Percentiles rank a stretch among this genome's conserved stretches.
phyloP scores from a whole-genome alignment of 2,329 filamentous ascomycete genomes.

The Verticillium tricorpus region DNA sequence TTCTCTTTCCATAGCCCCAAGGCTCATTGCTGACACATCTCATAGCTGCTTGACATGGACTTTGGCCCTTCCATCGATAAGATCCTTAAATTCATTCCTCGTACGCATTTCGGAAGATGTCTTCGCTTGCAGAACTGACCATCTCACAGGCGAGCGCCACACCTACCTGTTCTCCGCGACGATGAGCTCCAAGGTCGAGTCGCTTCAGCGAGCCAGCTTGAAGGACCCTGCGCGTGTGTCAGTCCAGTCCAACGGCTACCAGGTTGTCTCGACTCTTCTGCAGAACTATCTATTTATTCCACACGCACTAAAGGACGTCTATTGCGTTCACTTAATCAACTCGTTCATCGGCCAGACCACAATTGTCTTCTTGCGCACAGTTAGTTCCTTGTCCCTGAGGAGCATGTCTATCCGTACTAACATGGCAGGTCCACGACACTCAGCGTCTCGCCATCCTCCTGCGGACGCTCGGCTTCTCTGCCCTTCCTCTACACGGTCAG shows the following conservation, averaged over 20 bases:
- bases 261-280: slow-evolving; percentile 83
- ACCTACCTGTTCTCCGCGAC: slow-evolving; percentile 71
- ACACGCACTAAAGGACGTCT: slow-evolving; percentile 82
- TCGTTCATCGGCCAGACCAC: slow-evolving; percentile 81
- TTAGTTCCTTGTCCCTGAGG: slow-evolving; percentile 28
- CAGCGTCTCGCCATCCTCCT: slow-evolving; percentile 81
- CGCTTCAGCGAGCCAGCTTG: slow-evolving; percentile 82
- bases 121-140: neutral
- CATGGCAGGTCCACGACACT: slow-evolving; percentile 58
- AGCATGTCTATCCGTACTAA: neutral
- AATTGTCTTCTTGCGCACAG: slow-evolving; percentile 89
- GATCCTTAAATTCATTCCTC: slow-evolving; percentile 81
- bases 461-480: slow-evolving; percentile 78
- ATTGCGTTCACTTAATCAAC: slow-evolving; percentile 80
- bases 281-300: slow-evolving; percentile 87
- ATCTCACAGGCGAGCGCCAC: neutral
- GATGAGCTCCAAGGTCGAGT: slow-evolving; percentile 90
- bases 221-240: slow-evolving; percentile 79
- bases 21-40: neutral
- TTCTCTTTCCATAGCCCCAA: too few species aligned
- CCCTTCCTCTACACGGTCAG: slow-evolving; percentile 90
- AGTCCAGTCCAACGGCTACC: slow-evolving; percentile 57
- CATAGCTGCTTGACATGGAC: slow-evolving; percentile 77
- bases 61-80: slow-evolving; percentile 92
- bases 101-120: slow-evolving; percentile 29